Evolutionary conservation across 768 basidiomycete species (phyloP), one percentile per base, ranked within the genome.

Genomic region (Leccinum broughii): DNA sequence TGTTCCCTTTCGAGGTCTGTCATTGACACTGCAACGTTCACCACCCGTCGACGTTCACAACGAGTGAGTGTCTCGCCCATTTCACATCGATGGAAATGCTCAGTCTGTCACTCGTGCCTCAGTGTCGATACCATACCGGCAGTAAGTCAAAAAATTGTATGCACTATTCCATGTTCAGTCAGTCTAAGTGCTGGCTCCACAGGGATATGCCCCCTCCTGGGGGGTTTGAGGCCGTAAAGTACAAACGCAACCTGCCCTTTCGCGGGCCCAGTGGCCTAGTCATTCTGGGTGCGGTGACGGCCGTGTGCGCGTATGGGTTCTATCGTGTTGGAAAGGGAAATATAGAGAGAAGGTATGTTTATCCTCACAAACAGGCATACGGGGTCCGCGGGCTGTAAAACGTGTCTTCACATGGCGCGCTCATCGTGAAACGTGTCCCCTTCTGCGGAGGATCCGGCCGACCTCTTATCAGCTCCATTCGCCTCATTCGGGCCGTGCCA

Each of bases 141-240:
- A 73, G 70, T 74, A 59, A 34, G 69, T 69, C 10, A 44, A 41
- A 41, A 49, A 60, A 66, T 44, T 64, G 61, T 32, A n/a, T 53
- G 51, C 14, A 54, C 58, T 48, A 46, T 62, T 22, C 48, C 55
- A 35, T 35, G 54, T 39, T 65, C 53, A 66, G 60, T 49, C 39
- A 24, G 32, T 34, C 32, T 34, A 34, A 34, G 32, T 24, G 57
- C 55, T 51, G 17, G 64, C 59, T 60, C 66, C 58, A 60, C 77
- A 97, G 95, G 77, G 96, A 99, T 72, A 90, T 99, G 87, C 96
- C 96, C 68, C 96, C 96, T 46, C 67, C 86, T 50, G 95, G 94
- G 62, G 96, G 96, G 2, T 99, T 96, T 77, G 94, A 92, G 72
- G 78, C 89, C 30, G 77, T 99, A 77, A 89, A 89, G 76, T 99